phyloP scores from a whole-genome alignment of 2,329 filamentous ascomycete genomes.

The Beauveria australis region DNA sequence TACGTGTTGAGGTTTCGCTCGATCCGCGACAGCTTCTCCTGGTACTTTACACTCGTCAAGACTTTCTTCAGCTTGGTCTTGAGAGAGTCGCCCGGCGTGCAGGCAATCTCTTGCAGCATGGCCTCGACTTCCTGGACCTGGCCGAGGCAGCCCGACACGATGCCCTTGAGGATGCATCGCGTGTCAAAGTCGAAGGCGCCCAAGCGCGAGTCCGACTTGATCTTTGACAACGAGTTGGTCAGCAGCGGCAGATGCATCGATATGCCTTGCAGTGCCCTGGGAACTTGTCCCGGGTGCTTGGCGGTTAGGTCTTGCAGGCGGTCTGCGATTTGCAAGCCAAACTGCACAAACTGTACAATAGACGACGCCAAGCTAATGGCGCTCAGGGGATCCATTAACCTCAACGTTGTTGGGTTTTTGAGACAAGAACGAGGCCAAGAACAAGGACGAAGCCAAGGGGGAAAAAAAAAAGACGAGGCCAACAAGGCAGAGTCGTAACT shows the following conservation, averaged over 20 bases:
- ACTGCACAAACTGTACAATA: conserved; percentile 9
- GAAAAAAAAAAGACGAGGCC: too few species aligned
- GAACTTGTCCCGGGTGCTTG: conserved; percentile 6
- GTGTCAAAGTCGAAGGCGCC: conserved; percentile 5
- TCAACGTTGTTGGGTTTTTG: too few species aligned
- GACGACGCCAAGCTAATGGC: conserved; percentile 8
- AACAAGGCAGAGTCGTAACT: too few species aligned
- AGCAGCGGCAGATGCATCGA: conserved; percentile 10
- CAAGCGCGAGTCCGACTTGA: conserved; percentile 3
- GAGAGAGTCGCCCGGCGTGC: conserved; percentile 5
- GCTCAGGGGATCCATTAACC: conserved; percentile 5
- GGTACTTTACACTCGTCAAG: conserved; percentile 4
- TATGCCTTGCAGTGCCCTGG: conserved; percentile 7
- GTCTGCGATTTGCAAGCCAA: conserved; percentile 9
- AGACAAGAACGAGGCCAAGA: not conserved
- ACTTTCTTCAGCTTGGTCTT: conserved; percentile 8
- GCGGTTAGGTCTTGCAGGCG: conserved; percentile 5
- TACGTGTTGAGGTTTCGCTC: conserved; percentile 6
- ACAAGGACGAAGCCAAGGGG: too few species aligned
- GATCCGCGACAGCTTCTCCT: conserved; percentile 6
- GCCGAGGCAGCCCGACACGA: conserved; percentile 6
- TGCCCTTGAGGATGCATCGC: conserved; percentile 9
- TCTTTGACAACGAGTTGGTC: conserved; percentile 6
- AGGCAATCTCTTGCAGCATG: conserved; percentile 8
- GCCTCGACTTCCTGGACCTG: conserved; percentile 7